A percentile compares a stretch with the other conserved stretches of the same genome.
Conservation (phyloP, 306 rosid genomes). For the Ormosia semicastrata region DNA sequence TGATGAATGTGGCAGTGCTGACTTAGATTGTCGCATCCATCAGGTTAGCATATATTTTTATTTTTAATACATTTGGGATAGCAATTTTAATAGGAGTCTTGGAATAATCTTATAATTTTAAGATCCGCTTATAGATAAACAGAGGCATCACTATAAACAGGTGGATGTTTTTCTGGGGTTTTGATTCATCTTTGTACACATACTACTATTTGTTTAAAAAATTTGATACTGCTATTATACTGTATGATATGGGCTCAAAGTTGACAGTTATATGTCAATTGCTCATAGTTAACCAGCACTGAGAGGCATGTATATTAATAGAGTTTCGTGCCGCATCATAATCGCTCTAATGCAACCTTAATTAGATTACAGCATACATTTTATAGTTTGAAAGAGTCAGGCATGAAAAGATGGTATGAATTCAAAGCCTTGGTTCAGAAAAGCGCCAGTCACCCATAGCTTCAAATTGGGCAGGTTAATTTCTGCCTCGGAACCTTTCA, state of each 20-base stretch:
- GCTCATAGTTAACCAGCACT: neutral
- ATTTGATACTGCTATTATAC: neutral
- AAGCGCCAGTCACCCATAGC: constrained; percentile 72
- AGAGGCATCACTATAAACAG: neutral
- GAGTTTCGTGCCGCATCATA: neutral
- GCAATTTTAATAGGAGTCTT: neutral
- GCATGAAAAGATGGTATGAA: constrained; percentile 24
- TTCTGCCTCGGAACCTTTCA: constrained; percentile 40
- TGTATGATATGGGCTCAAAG: neutral
- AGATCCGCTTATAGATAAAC: neutral
- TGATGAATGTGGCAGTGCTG: neutral
- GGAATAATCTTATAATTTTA: neutral
- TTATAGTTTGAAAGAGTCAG: neutral
- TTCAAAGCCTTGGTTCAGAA: constrained; percentile 73
- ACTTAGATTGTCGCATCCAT: neutral
- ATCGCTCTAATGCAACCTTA: neutral
- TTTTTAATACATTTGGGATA: neutral
- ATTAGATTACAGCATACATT: neutral
- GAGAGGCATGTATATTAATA: neutral
- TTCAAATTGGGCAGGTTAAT: constrained; percentile 61
- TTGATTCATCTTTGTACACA: neutral
- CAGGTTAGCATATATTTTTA: neutral
- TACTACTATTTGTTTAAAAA: neutral
- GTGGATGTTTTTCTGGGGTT: neutral
- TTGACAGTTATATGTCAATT: neutral